Base-by-base conservation (phyloP, 768 basidiomycete genomes). In the Rhizopogon rudus region DNA sequence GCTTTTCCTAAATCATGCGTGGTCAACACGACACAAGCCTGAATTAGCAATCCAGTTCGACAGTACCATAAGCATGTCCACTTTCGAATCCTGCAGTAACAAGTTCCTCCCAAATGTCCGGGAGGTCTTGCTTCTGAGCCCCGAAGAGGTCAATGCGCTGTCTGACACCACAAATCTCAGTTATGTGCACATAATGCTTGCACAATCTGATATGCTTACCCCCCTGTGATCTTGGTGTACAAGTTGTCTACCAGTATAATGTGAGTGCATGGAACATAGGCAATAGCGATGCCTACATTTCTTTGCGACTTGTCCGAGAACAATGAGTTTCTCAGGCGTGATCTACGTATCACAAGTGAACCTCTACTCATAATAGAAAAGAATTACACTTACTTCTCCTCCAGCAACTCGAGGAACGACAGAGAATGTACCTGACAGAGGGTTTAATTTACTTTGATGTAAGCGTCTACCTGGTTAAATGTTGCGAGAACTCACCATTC, bases 101-200 rank as follows among this genome's bases (percentile, higher is more conserved):
- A 6, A 88, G 78, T 60, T 81, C 79, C 54, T 81, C 82, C 87
- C 80, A 81, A 28, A 88, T 88, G 22, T 76, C 77, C 0, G 86
- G 87, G 10, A 88, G 71, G 60, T 88, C 87, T 57, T 82, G 78
- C 63, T 86, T 86, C 54, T 74, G 74, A 1, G 87, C 87, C 3
- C 88, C 88, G 57, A 89, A 87, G 64, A 88, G 65, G 61, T 88
- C 86, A 55, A 88, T 80, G 20, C 86, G 81, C 62, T 85, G 84
- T 1, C 78, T 78, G 35, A 65, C 60, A 33, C 67, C 65, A 43
- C 64, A 41, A 20, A 40, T 43, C 17, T 54, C 50, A 14, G 14
- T 12, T 8, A 25, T 40, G 37, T 22, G n/a, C 14, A 35, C n/a
- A 10, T 39, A 14, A n/a, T 28, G 33, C 16, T 6, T 40, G n/a